Percentiles rank a stretch among this genome's conserved stretches.
Conservation (phyloP, 2,329 filamentous ascomycete species). For the Phaeophleospora eucalypticola region DNA sequence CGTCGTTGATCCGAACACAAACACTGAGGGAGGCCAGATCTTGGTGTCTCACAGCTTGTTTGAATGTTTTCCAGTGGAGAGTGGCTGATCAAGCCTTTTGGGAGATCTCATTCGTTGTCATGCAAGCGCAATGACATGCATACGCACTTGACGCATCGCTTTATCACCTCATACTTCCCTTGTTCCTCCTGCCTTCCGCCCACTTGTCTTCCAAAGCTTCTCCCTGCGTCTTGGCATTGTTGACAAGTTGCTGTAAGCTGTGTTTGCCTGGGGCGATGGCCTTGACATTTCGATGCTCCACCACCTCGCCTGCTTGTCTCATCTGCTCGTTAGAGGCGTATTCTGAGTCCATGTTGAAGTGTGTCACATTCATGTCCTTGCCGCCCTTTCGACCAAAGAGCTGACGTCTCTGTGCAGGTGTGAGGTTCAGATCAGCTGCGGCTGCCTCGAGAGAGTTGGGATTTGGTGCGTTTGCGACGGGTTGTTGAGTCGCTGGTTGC, state of each 20-base stretch:
- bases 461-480: conserved; percentile 17
- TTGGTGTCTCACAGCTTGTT: too few species aligned
- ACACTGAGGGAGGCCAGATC: too few species aligned
- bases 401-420: conserved; percentile 70
- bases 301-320: conserved; percentile 63
- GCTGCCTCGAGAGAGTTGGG: conserved; percentile 63
- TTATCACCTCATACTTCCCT: conserved; percentile 42
- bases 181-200: conserved; percentile 71
- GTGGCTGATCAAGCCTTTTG: too few species aligned
- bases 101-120: too few species aligned
- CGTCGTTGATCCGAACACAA: too few species aligned
- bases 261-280: conserved; percentile 84
- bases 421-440: conserved; percentile 74
- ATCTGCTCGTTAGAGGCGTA: conserved; percentile 80
- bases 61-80: too few species aligned
- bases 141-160: too few species aligned
- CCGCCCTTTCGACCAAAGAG: conserved; percentile 67
- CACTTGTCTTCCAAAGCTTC: conserved; percentile 92
- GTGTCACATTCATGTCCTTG: conserved; percentile 58
- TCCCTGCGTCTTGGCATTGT: conserved; percentile 73
- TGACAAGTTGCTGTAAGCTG: conserved; percentile 81
- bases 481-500: conserved; percentile 3
- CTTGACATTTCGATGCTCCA: conserved; percentile 75
- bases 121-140: too few species aligned
- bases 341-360: conserved; percentile 84